A percentile compares a stretch with the other conserved stretches of the same genome.
These are phyloP conservation scores for Colletotrichum simmondsii DNA, from an alignment of 2,329 filamentous ascomycete genomes.

Conservation along the genomic window DNA sequence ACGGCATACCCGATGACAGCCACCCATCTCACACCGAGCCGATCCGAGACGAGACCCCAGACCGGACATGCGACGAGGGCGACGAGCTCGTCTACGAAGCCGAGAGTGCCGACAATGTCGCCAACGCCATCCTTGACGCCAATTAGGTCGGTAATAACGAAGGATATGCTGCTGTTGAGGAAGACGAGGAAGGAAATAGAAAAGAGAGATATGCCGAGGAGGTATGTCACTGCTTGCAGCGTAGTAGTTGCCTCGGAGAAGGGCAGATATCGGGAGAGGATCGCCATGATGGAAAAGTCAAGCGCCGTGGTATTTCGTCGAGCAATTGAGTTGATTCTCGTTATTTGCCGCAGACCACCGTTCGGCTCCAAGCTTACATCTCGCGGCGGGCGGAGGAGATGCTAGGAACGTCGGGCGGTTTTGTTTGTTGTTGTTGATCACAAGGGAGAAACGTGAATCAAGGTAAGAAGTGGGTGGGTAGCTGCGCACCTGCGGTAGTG, in stretches of 20 bases:
- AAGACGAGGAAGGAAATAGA: constrained; percentile 92
- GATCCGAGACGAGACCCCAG: constrained; percentile 83
- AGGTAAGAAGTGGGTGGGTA: constrained; percentile 11
- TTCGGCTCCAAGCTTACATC: constrained; percentile 27
- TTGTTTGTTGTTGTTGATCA: constrained; percentile 31
- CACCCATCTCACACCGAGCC: constrained; percentile 78
- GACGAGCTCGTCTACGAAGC: constrained; percentile 86
- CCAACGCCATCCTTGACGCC: constrained; percentile 79
- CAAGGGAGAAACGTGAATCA: constrained; percentile 16
- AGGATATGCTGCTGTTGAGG: constrained; percentile 85
- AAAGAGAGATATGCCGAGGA: constrained; percentile 85
- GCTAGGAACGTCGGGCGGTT: neutral
- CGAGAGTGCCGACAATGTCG: constrained; percentile 84
- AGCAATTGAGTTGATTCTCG: constrained; percentile 22
- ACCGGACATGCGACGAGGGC: constrained; percentile 82
- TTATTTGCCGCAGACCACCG: constrained; percentile 27
- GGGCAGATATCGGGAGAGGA: constrained; percentile 60
- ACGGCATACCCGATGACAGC: constrained; percentile 83
- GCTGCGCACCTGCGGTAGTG: constrained; percentile 24
- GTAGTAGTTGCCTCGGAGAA: constrained; percentile 70
- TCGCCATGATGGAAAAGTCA: constrained; percentile 33
- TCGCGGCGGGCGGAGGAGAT: constrained; percentile 13
- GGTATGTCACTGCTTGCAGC: constrained; percentile 76
- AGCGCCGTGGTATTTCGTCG: constrained; percentile 12
- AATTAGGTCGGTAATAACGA: constrained; percentile 86